Percentiles rank a stretch among this genome's conserved stretches.
These are phyloP conservation scores for Chloromonas sp. DNA, from an alignment of 163 green algal genomes.

Conservation along the genomic window DNA sequence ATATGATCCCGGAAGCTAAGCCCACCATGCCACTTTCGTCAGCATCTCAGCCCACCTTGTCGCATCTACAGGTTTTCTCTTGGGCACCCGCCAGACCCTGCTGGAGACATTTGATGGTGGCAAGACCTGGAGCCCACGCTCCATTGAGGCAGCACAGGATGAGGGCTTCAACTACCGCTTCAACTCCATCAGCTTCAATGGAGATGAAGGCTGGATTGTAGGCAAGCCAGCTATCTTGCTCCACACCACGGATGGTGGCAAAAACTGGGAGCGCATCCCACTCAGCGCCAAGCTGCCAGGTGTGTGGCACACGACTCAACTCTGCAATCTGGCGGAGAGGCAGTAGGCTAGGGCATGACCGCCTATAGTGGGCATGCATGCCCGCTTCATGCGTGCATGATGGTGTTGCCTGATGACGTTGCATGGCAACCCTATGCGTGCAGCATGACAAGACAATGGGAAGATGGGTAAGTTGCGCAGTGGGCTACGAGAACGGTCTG, in stretches of 20 bases:
- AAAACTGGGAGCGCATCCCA: slow-evolving; percentile 92
- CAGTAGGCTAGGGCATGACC: too few species aligned
- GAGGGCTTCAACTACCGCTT: slow-evolving; percentile 97
- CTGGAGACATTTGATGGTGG: slow-evolving; percentile 95
- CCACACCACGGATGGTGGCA: slow-evolving; percentile 88
- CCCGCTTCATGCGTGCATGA: too few species aligned
- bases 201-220: slow-evolving; percentile 96
- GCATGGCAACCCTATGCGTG: too few species aligned
- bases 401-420: too few species aligned
- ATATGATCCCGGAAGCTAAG: neutral
- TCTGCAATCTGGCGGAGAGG: too few species aligned
- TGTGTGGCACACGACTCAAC: slow-evolving; percentile 9
- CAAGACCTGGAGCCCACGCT: slow-evolving; percentile 80
- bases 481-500: too few species aligned
- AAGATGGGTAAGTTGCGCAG: too few species aligned
- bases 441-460: too few species aligned
- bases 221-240: slow-evolving; percentile 97
- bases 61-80: slow-evolving; percentile 76
- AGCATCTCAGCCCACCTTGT: too few species aligned
- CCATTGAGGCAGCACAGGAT: slow-evolving; percentile 73
- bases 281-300: slow-evolving; percentile 90
- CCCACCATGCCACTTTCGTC: neutral
- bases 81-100: slow-evolving; percentile 93
- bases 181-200: slow-evolving; percentile 90
- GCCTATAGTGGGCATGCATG: too few species aligned